Evolutionary conservation across 176 grass and related monocot species (phyloP).

Genomic region (Dendrocalamus sinicus): DNA sequence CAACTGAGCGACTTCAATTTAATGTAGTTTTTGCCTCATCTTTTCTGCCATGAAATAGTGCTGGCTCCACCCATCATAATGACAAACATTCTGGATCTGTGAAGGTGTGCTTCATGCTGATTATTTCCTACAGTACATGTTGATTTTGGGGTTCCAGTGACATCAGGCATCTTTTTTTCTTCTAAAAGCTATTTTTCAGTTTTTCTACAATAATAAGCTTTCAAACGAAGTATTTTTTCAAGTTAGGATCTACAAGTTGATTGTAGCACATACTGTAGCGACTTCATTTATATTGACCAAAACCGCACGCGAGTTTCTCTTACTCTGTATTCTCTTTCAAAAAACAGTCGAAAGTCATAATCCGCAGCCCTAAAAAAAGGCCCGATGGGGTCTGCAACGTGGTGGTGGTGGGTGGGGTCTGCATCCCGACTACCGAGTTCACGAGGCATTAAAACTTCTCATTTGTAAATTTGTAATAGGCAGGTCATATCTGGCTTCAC

Average conservation of each 20-base stretch:
- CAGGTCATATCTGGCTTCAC: not conserved
- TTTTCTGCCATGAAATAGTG: not conserved
- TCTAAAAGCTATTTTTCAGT: too few species aligned
- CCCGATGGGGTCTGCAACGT: too few species aligned
- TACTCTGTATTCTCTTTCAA: too few species aligned
- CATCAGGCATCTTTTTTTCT: too few species aligned
- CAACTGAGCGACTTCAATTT: slow-evolving; percentile 6
- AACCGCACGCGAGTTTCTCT: too few species aligned
- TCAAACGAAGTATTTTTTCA: too few species aligned
- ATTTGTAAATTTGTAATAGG: slow-evolving; percentile 13
- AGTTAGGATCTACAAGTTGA: too few species aligned
- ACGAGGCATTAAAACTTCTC: slow-evolving; percentile 12
- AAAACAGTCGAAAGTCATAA: too few species aligned
- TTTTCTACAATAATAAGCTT: too few species aligned
- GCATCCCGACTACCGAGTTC: not conserved
- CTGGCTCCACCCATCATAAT: slow-evolving; percentile 27
- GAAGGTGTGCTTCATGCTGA: not conserved
- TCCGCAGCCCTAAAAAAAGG: too few species aligned
- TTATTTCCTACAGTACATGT: slow-evolving; percentile 12
- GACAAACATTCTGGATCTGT: slow-evolving; percentile 9
- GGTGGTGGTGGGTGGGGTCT: not conserved
- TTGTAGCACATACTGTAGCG: too few species aligned
- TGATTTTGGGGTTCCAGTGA: not conserved
- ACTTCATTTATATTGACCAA: too few species aligned
- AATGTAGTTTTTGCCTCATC: not conserved